These are phyloP conservation scores for Pseudogymnoascus sp. DNA, from an alignment of 2,329 filamentous ascomycete genomes.

Conservation along the genomic window DNA sequence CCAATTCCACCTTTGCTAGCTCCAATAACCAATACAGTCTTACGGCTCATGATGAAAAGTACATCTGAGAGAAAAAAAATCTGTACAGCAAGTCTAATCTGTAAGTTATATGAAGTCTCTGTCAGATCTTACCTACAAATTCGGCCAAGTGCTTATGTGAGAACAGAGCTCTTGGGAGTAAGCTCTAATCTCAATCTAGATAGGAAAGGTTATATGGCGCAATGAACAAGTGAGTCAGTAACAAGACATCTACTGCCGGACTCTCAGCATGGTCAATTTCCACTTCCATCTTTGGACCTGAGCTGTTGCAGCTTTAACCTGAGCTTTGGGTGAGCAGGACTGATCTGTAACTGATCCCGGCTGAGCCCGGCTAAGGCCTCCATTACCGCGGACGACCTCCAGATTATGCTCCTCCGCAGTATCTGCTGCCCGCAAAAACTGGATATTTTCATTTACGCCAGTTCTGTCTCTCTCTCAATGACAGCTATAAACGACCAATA, in stretches of 20 bases:
- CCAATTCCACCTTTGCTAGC: conserved; percentile 33
- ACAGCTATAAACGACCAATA: neutral
- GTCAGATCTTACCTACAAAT: neutral
- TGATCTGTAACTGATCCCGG: neutral
- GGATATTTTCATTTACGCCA: conserved; percentile 9
- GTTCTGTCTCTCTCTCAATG: neutral
- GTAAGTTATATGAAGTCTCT: neutral
- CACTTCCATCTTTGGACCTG: conserved; percentile 14
- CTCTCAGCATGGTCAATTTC: neutral
- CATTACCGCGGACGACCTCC: conserved; percentile 2
- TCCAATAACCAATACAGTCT: conserved; percentile 30
- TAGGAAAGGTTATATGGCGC: neutral
- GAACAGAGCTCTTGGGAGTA: neutral
- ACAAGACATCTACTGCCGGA: neutral
- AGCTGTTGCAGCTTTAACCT: conserved; percentile 13
- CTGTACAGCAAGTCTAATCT: neutral
- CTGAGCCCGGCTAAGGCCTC: conserved; percentile 5
- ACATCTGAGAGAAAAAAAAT: neutral
- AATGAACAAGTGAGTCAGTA: neutral
- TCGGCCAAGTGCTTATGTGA: neutral
- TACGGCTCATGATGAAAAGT: neutral
- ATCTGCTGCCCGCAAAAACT: conserved; percentile 12
- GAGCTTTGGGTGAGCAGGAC: conserved; percentile 11
- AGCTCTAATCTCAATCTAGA: neutral
- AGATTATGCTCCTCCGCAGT: conserved; percentile 10